phyloP scores from a whole-genome alignment of 164 flowering plant species.

The Liriodendron chinense region DNA sequence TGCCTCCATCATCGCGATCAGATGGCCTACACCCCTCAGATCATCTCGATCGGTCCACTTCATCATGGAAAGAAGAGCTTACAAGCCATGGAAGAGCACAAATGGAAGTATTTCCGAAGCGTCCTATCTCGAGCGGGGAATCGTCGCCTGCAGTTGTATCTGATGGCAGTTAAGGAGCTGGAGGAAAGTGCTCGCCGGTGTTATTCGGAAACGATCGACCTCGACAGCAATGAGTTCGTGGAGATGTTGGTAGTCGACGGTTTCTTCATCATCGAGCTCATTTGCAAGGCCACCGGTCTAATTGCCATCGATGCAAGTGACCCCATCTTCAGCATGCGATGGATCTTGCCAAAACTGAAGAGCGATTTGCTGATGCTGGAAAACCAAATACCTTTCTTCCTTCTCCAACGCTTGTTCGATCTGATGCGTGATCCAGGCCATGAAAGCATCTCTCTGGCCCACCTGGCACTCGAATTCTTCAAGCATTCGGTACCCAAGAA shows the following conservation, averaged over 20 bases:
- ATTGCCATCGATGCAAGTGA: background rate
- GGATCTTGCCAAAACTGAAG: background rate
- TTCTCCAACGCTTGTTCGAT: background rate
- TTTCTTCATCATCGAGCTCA: slow-evolving; percentile 4
- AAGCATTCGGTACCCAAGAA: background rate
- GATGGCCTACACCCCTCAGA: background rate
- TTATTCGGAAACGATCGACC: background rate
- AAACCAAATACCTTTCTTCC: slow-evolving; percentile 12
- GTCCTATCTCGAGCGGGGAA: background rate
- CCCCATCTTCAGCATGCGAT: background rate
- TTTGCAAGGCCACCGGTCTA: background rate
- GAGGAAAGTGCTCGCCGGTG: background rate
- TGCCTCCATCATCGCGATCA: background rate
- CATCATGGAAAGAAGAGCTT: background rate
- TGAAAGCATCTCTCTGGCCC: background rate
- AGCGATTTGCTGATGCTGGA: slow-evolving; percentile 8
- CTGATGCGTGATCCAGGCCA: background rate
- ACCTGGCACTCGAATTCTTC: background rate
- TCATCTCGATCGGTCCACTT: background rate
- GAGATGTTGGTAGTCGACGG: slow-evolving; percentile 7
- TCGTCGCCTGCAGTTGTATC: background rate
- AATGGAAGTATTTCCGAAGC: background rate
- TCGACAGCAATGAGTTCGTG: background rate
- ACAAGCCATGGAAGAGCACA: slow-evolving; percentile 12
- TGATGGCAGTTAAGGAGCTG: background rate